A percentile compares a stretch with the other conserved stretches of the same genome.
Evolutionary conservation across 1,284 basidiomycete species (phyloP).

Genomic region (Trametes hirsuta): DNA sequence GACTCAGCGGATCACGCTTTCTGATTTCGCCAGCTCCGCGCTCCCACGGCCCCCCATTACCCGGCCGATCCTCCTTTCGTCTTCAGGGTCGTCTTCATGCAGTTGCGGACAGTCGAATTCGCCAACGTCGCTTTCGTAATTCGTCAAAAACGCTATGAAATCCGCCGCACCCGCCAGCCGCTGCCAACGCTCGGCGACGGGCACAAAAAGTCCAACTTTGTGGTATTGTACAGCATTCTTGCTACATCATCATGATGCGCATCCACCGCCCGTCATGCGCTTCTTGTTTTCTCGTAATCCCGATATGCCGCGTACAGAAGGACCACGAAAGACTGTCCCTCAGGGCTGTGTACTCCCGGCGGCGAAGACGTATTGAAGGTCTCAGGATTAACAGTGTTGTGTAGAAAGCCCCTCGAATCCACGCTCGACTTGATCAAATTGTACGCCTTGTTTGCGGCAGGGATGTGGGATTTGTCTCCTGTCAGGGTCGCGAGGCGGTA

Average conservation of each 20-base stretch:
- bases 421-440: slow-evolving; percentile 42
- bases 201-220: background rate
- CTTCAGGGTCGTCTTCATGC: background rate
- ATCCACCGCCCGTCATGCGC: slow-evolving; percentile 4
- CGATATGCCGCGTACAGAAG: slow-evolving; percentile 64
- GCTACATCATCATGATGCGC: background rate
- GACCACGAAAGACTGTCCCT: slow-evolving; percentile 70
- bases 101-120: background rate
- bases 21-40: background rate
- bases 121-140: background rate
- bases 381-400: slow-evolving; percentile 65
- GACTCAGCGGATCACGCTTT: slow-evolving; percentile 2
- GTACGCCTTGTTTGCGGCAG: slow-evolving; percentile 47
- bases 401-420: slow-evolving; percentile 53
- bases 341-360: slow-evolving; percentile 51
- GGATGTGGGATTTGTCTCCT: slow-evolving; percentile 36
- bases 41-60: background rate
- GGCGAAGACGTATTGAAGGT: slow-evolving; percentile 49
- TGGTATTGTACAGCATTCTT: background rate
- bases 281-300: slow-evolving; percentile 39
- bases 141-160: background rate
- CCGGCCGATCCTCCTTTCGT: background rate
- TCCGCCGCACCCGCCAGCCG: background rate
- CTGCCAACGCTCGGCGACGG: background rate
- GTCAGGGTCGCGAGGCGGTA: slow-evolving; percentile 45